phyloP scores from a whole-genome alignment of 2,329 filamentous ascomycete genomes.

The Pseudogymnoascus sp. region DNA sequence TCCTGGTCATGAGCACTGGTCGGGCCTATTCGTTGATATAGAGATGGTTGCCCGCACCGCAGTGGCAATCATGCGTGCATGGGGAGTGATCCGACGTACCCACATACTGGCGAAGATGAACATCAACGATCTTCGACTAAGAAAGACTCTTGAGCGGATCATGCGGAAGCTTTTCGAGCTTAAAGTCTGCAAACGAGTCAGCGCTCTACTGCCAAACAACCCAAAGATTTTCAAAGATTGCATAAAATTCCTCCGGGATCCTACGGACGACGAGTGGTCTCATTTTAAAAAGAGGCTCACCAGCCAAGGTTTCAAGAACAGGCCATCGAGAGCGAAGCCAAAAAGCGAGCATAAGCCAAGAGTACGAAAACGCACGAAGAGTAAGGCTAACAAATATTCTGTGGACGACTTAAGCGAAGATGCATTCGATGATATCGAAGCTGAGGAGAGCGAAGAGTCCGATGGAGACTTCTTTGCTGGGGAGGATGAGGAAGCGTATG shows the following conservation, averaged over 20 bases:
- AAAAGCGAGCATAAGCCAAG: slow-evolving; percentile 17
- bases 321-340: slow-evolving; percentile 22
- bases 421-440: background rate
- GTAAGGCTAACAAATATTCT: background rate
- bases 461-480: slow-evolving; percentile 3
- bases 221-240: slow-evolving; percentile 53
- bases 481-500: background rate
- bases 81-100: slow-evolving; percentile 48
- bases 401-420: slow-evolving; percentile 6
- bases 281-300: slow-evolving; percentile 38
- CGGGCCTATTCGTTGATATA: slow-evolving; percentile 49
- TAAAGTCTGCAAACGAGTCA: slow-evolving; percentile 49
- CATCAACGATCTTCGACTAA: slow-evolving; percentile 45
- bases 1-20: slow-evolving; percentile 49
- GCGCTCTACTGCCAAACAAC: slow-evolving; percentile 39
- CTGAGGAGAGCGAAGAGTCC: background rate
- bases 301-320: slow-evolving; percentile 25
- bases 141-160: slow-evolving; percentile 51
- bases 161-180: slow-evolving; percentile 49
- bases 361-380: background rate
- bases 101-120: slow-evolving; percentile 52
- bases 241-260: slow-evolving; percentile 48
- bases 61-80: slow-evolving; percentile 48
- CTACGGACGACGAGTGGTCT: slow-evolving; percentile 48
- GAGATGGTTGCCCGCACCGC: slow-evolving; percentile 48